Evolutionary conservation across 1,139 yeast species (phyloP).

Genomic region (Saccharomyces pastorianus): DNA sequence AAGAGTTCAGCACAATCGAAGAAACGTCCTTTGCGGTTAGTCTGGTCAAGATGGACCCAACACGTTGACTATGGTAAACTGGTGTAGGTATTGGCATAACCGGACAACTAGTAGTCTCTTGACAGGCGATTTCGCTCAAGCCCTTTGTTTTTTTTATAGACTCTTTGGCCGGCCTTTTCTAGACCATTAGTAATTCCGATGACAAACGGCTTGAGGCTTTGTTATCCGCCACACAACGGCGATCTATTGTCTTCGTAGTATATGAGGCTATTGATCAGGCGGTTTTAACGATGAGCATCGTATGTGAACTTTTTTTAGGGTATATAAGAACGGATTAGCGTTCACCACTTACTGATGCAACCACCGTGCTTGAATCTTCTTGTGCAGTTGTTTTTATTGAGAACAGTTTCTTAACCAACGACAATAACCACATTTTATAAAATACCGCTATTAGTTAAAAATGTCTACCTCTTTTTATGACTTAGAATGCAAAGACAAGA

Average conservation of each 20-base stretch:
- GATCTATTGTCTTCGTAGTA: background rate
- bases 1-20: too few species aligned
- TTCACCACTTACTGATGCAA: too few species aligned
- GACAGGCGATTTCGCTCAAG: background rate
- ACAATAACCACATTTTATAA: background rate
- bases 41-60: too few species aligned
- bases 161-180: background rate
- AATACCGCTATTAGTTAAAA: background rate
- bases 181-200: background rate
- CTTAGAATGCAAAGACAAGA: conserved; percentile 48
- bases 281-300: background rate
- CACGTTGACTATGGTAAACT: too few species aligned
- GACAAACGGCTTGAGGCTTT: background rate
- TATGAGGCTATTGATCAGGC: background rate
- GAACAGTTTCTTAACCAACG: too few species aligned
- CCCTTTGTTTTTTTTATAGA: background rate
- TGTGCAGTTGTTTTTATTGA: too few species aligned
- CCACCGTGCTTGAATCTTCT: background rate
- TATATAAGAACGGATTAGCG: too few species aligned
- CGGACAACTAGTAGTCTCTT: background rate
- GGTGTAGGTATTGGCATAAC: too few species aligned
- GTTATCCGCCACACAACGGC: background rate
- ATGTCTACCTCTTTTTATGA: conserved; percentile 39
- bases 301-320: too few species aligned
- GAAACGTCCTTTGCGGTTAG: too few species aligned